phyloP scores from a whole-genome alignment of 225 moss, liverwort and hornwort genomes.

The Bryoerythrophyllum caledonicum region DNA sequence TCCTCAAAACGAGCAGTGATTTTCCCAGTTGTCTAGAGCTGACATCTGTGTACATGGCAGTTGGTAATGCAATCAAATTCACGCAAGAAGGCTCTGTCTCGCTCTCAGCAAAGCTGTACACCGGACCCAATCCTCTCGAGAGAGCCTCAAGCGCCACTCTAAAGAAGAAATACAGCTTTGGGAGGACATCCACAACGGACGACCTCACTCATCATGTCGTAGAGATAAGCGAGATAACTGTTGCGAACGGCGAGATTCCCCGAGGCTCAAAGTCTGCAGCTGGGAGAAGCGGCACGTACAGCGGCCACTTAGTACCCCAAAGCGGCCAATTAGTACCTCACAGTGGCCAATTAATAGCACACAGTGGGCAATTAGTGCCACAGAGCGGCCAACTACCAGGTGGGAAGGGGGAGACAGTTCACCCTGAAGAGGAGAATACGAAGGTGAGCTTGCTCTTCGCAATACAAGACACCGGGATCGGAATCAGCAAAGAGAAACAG shows the following conservation, averaged over 20 bases:
- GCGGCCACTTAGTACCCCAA: conserved; percentile 12
- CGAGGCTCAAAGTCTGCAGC: conserved; percentile 38
- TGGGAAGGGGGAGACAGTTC: conserved; percentile 46
- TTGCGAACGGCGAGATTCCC: conserved; percentile 42
- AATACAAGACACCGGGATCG: conserved; percentile 90
- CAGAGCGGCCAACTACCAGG: conserved; percentile 20
- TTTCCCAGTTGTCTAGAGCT: too few species aligned
- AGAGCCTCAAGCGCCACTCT: conserved; percentile 36
- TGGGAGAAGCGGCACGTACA: conserved; percentile 29
- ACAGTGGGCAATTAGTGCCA: conserved; percentile 15
- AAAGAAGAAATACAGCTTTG: conserved; percentile 34
- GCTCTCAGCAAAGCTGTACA: conserved; percentile 60
- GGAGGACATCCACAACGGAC: conserved; percentile 23
- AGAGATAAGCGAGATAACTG: conserved; percentile 59
- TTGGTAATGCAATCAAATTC: conserved; percentile 84
- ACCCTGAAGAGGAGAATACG: conserved; percentile 43
- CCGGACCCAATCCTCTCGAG: conserved; percentile 48
- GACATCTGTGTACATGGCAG: conserved; percentile 35
- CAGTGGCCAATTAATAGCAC: conserved; percentile 7
- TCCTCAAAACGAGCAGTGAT: too few species aligned
- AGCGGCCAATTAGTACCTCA: conserved; percentile 15
- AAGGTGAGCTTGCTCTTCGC: conserved; percentile 70
- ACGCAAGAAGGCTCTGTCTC: conserved; percentile 74
- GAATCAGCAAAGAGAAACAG: conserved; percentile 90
- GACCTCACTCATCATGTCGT: conserved; percentile 40